Percentiles rank a stretch among this genome's conserved stretches.
Evolutionary conservation across 805 yeast genomes (phyloP).

Genomic region (Dipodascus geniculatus): DNA sequence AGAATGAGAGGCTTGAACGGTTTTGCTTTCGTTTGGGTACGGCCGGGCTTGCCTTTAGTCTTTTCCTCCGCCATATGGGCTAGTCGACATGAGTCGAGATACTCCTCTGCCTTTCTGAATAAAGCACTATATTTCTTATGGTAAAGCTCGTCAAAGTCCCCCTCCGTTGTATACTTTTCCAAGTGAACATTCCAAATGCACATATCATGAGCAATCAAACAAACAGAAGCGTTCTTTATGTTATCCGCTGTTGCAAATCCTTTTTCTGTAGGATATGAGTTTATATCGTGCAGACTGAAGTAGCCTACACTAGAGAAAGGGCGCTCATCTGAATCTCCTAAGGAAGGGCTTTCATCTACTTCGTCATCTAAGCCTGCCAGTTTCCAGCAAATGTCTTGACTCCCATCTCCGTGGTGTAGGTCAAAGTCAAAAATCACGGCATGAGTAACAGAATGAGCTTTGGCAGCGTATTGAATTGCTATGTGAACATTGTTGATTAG

Average conservation of each 20-base stretch:
- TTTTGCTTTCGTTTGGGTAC: conserved; percentile 5
- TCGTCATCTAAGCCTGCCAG: conserved; percentile 55
- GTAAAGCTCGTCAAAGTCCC: conserved; percentile 55
- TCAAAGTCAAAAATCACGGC: conserved; percentile 76
- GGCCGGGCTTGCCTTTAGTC: background rate
- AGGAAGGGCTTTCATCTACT: background rate
- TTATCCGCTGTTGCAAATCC: conserved; percentile 66
- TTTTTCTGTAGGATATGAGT: conserved; percentile 73
- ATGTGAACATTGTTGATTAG: conserved; percentile 71
- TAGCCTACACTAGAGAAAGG: conserved; percentile 58
- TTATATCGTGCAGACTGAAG: conserved; percentile 74
- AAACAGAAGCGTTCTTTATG: conserved; percentile 65
- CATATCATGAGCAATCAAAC: conserved; percentile 64
- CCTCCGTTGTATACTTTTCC: conserved; percentile 48
- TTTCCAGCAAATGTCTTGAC: conserved; percentile 78
- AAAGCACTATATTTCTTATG: conserved; percentile 47
- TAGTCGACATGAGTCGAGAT: conserved; percentile 29
- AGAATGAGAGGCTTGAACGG: conserved; percentile 48
- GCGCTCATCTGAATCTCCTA: no score
- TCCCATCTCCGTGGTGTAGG: conserved; percentile 82
- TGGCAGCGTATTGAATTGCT: conserved; percentile 65
- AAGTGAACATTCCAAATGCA: conserved; percentile 79
- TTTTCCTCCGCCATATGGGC: no score
- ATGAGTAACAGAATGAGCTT: conserved; percentile 54
- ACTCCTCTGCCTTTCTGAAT: conserved; percentile 56